Conservation (phyloP, 257 asterid genomes). For the Solanum lycopersicoides region DNA sequence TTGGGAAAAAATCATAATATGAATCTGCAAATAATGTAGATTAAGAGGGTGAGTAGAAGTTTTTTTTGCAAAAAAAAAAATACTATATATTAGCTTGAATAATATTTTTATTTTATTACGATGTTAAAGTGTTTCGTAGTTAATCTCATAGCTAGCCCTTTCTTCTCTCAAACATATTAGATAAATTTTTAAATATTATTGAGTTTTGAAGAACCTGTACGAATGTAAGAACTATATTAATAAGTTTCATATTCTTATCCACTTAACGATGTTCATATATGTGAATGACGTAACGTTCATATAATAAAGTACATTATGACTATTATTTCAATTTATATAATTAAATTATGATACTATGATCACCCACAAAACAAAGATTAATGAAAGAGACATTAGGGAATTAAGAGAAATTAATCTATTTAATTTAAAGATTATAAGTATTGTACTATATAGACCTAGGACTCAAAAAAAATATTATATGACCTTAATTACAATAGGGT, state of each 20-base stretch:
- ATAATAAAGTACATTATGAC: not conserved
- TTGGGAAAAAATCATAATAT: not conserved
- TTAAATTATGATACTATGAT: not conserved
- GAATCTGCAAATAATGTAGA: not conserved
- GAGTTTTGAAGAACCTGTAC: not conserved
- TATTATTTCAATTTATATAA: not conserved
- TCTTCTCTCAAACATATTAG: not conserved
- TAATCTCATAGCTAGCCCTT: not conserved
- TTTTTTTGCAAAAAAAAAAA: too few relatives aligned
- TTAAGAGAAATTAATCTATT: not conserved
- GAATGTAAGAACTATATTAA: not conserved
- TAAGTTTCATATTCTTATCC: not conserved
- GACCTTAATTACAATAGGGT: constrained; percentile 6
- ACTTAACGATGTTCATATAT: not conserved
- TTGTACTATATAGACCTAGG: not conserved
- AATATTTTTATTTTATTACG: not conserved
- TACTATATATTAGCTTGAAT: not conserved
- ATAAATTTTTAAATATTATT: not conserved
- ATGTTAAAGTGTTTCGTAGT: not conserved
- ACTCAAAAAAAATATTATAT: not conserved
- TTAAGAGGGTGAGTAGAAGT: not conserved
- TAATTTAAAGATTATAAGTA: not conserved
- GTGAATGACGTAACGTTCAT: not conserved
- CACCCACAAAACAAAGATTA: not conserved
- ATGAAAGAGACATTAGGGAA: not conserved